Evolutionary conservation across 192 early-diverging fungal genomes (phyloP).

Genomic region (Neocallimastix lanati): DNA sequence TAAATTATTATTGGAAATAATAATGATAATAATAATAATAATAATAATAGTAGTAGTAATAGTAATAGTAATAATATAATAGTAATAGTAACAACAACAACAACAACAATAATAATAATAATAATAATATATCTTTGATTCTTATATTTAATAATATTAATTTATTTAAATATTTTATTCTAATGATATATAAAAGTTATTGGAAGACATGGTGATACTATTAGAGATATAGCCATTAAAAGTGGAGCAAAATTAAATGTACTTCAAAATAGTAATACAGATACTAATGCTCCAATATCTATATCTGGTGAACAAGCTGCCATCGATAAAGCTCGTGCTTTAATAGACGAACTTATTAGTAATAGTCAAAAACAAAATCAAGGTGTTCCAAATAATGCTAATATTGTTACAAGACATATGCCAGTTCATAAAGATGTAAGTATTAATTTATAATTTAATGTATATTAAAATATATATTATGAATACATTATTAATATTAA

Average conservation of each 20-base stretch:
- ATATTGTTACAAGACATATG: background rate
- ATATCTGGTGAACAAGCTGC: background rate
- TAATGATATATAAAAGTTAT: too few relatives aligned
- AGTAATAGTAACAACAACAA: too few relatives aligned
- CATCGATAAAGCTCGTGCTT: background rate
- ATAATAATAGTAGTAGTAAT: background rate
- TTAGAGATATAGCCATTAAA: background rate
- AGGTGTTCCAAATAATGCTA: background rate
- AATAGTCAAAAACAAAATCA: background rate
- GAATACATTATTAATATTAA: too few relatives aligned
- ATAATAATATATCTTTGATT: background rate
- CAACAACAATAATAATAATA: background rate
- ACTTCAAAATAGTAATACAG: background rate
- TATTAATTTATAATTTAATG: too few relatives aligned
- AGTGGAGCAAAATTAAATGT: background rate
- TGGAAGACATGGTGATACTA: background rate
- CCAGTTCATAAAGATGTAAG: background rate
- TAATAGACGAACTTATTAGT: background rate
- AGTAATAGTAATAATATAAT: background rate
- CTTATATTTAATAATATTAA: background rate
- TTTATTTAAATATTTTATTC: too few relatives aligned
- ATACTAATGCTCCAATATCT: background rate
- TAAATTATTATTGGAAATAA: too few relatives aligned
- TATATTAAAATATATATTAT: too few relatives aligned
- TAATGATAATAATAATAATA: too few relatives aligned